Evolutionary conservation across 345 rosid genomes (phyloP).

Genomic region (Gossypium turneri): DNA sequence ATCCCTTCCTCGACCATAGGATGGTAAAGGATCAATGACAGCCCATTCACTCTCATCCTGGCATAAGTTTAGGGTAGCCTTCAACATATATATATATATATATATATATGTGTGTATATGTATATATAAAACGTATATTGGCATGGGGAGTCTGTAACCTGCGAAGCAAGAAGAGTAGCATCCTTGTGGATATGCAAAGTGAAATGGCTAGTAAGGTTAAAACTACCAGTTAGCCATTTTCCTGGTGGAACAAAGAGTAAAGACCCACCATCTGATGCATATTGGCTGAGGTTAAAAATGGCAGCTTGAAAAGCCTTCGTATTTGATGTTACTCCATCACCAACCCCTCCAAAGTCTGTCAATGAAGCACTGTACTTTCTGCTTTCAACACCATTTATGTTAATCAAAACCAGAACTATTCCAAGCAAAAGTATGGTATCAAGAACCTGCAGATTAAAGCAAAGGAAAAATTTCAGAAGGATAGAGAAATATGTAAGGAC

Average conservation of each 20-base stretch:
- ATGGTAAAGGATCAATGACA: conserved; percentile 67
- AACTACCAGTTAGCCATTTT: conserved; percentile 82
- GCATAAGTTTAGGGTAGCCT: background rate
- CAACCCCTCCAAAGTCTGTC: conserved; percentile 80
- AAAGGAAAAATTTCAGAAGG: background rate
- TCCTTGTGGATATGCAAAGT: conserved; percentile 72
- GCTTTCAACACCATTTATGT: conserved; percentile 33
- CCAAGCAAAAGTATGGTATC: conserved; percentile 15
- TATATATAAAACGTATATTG: background rate
- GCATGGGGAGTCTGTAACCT: conserved; percentile 35
- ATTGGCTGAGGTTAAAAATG: conserved; percentile 51
- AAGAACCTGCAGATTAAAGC: conserved; percentile 22
- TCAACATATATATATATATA: no score
- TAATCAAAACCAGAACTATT: conserved; percentile 23
- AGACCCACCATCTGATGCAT: conserved; percentile 59
- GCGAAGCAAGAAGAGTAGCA: conserved; percentile 77
- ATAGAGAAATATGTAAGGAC: background rate
- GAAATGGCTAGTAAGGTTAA: conserved; percentile 86
- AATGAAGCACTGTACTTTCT: conserved; percentile 68
- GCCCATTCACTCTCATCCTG: conserved; percentile 82
- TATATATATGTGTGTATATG: no score
- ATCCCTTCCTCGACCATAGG: conserved; percentile 81
- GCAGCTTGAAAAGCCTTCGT: conserved; percentile 70
- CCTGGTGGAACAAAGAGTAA: conserved; percentile 80
- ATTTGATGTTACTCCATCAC: conserved; percentile 73